Conservation (phyloP, 495 filamentous ascomycete species). For the Beverwykella pulmonaria region DNA sequence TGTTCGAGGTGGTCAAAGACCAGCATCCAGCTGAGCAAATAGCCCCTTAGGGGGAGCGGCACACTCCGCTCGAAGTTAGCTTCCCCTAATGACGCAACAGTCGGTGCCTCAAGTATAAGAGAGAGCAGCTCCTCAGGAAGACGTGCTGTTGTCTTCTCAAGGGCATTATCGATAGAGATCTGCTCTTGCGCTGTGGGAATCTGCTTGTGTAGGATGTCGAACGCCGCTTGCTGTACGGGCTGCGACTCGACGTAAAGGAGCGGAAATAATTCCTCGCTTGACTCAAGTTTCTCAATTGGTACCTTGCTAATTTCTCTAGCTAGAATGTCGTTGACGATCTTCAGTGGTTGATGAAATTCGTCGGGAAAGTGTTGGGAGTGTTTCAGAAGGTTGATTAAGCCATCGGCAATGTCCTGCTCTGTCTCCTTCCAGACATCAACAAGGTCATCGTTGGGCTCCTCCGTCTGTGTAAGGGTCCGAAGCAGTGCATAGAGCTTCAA, state of each 20-base stretch:
- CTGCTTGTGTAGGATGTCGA: slow-evolving; percentile 73
- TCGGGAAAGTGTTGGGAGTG: slow-evolving; percentile 48
- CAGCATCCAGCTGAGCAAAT: slow-evolving; percentile 88
- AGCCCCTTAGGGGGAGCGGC: slow-evolving; percentile 62
- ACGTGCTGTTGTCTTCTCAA: slow-evolving; percentile 68
- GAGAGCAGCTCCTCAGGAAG: slow-evolving; percentile 55
- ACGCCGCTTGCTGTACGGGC: slow-evolving; percentile 76
- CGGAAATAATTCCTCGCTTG: slow-evolving; percentile 63
- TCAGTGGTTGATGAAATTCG: slow-evolving; percentile 62
- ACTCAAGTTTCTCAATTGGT: slow-evolving; percentile 56
- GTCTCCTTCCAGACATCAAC: slow-evolving; percentile 67
- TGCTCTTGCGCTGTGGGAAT: slow-evolving; percentile 79
- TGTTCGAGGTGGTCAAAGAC: slow-evolving; percentile 84
- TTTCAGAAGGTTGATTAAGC: slow-evolving; percentile 64
- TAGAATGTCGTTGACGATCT: slow-evolving; percentile 70
- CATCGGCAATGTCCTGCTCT: slow-evolving; percentile 52
- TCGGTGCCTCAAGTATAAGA: slow-evolving; percentile 51
- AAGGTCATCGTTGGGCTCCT: slow-evolving; percentile 82
- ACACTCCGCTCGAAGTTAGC: slow-evolving; percentile 55
- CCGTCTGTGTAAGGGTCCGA: slow-evolving; percentile 50
- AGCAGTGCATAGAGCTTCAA: slow-evolving; percentile 70
- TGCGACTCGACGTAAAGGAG: slow-evolving; percentile 75
- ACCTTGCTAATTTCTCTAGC: slow-evolving; percentile 64
- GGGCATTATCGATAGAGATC: slow-evolving; percentile 75
- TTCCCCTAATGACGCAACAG: slow-evolving; percentile 46